These are phyloP conservation scores for Tetracladium setigerum DNA, from an alignment of 495 filamentous ascomycete genomes.

Conservation along the genomic window DNA sequence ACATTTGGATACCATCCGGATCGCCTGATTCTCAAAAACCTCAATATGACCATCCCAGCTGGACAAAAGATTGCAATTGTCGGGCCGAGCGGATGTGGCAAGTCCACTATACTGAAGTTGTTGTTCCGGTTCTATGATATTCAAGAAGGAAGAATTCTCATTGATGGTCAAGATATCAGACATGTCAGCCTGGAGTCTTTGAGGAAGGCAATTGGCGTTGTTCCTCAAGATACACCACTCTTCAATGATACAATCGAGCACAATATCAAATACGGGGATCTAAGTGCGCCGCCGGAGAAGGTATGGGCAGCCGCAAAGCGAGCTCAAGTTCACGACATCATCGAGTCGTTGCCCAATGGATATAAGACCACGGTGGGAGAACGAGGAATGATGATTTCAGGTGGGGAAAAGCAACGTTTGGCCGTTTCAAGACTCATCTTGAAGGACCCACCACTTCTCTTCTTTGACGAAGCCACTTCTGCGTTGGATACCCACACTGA, in stretches of 20 bases:
- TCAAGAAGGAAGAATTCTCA: conserved; percentile 76
- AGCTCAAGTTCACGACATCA: conserved; percentile 78
- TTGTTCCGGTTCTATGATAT: conserved; percentile 94
- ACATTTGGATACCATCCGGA: conserved; percentile 87
- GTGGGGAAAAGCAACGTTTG: conserved; percentile 91
- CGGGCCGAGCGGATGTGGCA: conserved; percentile 91
- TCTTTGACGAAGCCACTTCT: conserved; percentile 97
- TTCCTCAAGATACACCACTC: conserved; percentile 92
- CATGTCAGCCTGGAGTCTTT: conserved; percentile 76
- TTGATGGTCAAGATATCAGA: conserved; percentile 90
- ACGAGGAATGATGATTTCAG: conserved; percentile 96
- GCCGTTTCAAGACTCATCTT: conserved; percentile 80
- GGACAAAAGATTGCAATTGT: conserved; percentile 95
- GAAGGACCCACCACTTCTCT: conserved; percentile 86
- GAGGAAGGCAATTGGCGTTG: conserved; percentile 82
- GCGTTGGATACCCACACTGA: conserved; percentile 96
- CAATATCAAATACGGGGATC: conserved; percentile 91
- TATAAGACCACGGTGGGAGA: conserved; percentile 93
- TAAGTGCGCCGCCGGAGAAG: conserved; percentile 66
- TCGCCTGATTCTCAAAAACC: conserved; percentile 77
- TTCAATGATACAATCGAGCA: conserved; percentile 95
- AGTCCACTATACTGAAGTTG: conserved; percentile 84
- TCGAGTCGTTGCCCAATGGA: conserved; percentile 69
- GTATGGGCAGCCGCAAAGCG: conserved; percentile 69
- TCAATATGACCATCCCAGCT: conserved; percentile 83